Conservation (phyloP, 768 basidiomycete species). For the Chalciporus sphaerocephalus region DNA sequence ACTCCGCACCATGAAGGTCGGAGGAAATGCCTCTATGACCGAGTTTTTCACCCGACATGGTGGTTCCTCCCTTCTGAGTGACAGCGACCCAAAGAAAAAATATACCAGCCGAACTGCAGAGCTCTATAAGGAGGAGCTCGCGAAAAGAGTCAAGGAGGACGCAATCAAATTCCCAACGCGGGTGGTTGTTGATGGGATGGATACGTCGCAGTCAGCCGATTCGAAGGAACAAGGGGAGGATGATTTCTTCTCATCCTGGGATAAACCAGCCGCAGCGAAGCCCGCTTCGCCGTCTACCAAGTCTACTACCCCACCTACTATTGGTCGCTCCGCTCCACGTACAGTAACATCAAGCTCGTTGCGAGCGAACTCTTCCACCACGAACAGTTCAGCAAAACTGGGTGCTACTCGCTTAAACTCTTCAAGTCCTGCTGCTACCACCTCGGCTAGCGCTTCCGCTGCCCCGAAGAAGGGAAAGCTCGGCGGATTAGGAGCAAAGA, state of each 20-base stretch:
- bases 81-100: slow-evolving; percentile 81
- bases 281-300: slow-evolving; percentile 48
- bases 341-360: slow-evolving; percentile 64
- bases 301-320: slow-evolving; percentile 49
- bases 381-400: slow-evolving; percentile 33
- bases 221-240: slow-evolving; percentile 58
- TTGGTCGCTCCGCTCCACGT: slow-evolving; percentile 56
- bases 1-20: slow-evolving; percentile 93
- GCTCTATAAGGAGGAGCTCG: slow-evolving; percentile 90
- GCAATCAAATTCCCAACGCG: slow-evolving; percentile 61
- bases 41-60: slow-evolving; percentile 93
- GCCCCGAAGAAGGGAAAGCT: slow-evolving; percentile 62
- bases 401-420: slow-evolving; percentile 43
- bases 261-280: slow-evolving; percentile 67
- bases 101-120: slow-evolving; percentile 82
- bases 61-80: slow-evolving; percentile 60
- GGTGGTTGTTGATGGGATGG: slow-evolving; percentile 80
- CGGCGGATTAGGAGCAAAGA: slow-evolving; percentile 82
- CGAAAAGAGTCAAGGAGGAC: slow-evolving; percentile 76
- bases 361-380: slow-evolving; percentile 41
- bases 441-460: slow-evolving; percentile 29
- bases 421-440: slow-evolving; percentile 31
- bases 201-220: slow-evolving; percentile 38
- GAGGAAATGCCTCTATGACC: slow-evolving; percentile 80
- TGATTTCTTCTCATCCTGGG: slow-evolving; percentile 97